These are phyloP conservation scores for Sphagnum fallax DNA, from an alignment of 228 moss, liverwort and hornwort species.

Conservation along the genomic window DNA sequence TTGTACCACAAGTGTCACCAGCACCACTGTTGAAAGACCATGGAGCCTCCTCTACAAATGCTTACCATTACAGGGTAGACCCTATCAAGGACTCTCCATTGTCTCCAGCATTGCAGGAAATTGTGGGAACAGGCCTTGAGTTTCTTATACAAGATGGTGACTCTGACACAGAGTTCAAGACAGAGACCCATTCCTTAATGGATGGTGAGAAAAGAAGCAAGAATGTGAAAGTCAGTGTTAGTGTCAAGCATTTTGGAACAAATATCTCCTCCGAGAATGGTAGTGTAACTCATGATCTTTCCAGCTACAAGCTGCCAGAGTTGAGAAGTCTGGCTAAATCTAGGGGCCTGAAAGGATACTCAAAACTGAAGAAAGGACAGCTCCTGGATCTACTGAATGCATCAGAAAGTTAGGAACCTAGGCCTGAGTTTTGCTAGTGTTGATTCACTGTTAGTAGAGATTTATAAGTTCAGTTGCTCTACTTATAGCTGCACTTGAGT, in stretches of 20 bases:
- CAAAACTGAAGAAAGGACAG: slow-evolving; percentile 23
- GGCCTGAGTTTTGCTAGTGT: neutral
- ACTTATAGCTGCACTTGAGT: neutral
- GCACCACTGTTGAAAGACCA: neutral
- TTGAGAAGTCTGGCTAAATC: slow-evolving; percentile 23
- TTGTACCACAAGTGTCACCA: too few species aligned
- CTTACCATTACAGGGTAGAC: neutral
- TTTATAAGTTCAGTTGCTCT: neutral
- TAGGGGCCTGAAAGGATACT: slow-evolving; percentile 28
- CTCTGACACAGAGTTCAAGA: neutral
- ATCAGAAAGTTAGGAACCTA: neutral
- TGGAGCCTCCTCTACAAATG: neutral
- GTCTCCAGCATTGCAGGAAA: neutral
- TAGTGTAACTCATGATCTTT: slow-evolving; percentile 5
- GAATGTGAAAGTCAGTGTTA: neutral
- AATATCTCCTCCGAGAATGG: neutral
- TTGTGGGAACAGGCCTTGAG: neutral
- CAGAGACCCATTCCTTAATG: neutral
- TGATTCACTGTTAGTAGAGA: neutral
- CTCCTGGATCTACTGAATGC: slow-evolving; percentile 17
- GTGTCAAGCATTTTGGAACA: slow-evolving; percentile 1
- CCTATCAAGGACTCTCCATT: neutral
- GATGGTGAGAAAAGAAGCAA: neutral
- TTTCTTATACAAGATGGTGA: neutral
- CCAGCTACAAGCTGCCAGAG: slow-evolving; percentile 12